Base-by-base conservation (phyloP, 2,329 filamentous ascomycete genomes). In the Kalmusia sp. region DNA sequence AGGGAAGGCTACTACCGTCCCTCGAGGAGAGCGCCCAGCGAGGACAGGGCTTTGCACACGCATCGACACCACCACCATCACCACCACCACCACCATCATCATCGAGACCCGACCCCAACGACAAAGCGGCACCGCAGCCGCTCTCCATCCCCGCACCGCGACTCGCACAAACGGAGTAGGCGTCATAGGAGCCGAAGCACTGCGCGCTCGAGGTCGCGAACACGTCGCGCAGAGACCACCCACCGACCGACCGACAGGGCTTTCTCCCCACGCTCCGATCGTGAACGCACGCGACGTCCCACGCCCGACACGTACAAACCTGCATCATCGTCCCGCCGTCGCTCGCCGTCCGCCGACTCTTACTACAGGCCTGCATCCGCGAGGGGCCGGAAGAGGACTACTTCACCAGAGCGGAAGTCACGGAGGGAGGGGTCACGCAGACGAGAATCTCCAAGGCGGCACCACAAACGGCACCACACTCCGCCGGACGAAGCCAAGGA, bases 311-410 rank as follows among this genome's bases (percentile, higher is more conserved):
- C 67, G 22, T 74, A 76, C 60, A 63, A 74, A 24, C 68, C 68
- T 28, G 43, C 58, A 0, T 52, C 61, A 6, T 50, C 69, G 11
- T 59, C 64, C 50, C 76, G 73, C 34, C 75, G 71, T 40, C 76
- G 75, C 51, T 79, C 77, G 30, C 73, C 65, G 12, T 79, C 77
- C 12, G 63, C 59, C 54, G 76, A 78, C 38, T 75, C 73, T 25
- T 63, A 69, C 47, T 75, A 76, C 58, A 61, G 68, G 48, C 61
- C 64, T 19, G 65, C 67, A 31, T 57, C 70, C 31, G 62, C 63
- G 44, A 64, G 69, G 51, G 55, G 55, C 41, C 65, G 72, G 38
- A 70, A 68, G 61, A 63, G 71, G 44, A 73, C 72, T 12, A 19
- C 49, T 40, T 67, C 71, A 22, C 65, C 67, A 24, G 69, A 70